These are phyloP conservation scores for Rhodotorula sp. DNA, from an alignment of 1,284 basidiomycete species.

Conservation along the genomic window DNA sequence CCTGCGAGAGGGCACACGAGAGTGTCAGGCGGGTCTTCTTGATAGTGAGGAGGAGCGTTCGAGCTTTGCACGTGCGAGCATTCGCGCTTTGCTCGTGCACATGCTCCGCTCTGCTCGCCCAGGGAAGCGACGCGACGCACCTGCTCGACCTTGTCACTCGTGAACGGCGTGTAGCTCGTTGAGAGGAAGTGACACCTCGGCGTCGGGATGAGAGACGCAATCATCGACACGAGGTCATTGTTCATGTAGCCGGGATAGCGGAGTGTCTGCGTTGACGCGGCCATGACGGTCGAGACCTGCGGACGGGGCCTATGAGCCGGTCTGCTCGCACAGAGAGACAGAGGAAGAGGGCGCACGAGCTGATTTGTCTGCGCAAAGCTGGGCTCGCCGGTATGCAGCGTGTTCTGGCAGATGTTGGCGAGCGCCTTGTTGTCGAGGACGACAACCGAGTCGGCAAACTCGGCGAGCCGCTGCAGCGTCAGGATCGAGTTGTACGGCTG, in stretches of 20 bases:
- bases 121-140: constrained; percentile 55
- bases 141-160: constrained; percentile 92
- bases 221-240: constrained; percentile 96
- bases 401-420: constrained; percentile 70
- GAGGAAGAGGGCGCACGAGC: constrained; percentile 61
- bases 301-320: neutral
- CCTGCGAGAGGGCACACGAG: constrained; percentile 55
- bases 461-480: constrained; percentile 90
- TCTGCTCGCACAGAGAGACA: neutral
- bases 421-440: constrained; percentile 97
- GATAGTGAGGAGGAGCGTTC: no score
- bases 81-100: no score
- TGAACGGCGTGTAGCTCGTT: constrained; percentile 99
- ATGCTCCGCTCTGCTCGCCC: no score
- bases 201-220: constrained; percentile 95
- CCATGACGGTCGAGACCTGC: constrained; percentile 91
- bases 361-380: constrained; percentile 95
- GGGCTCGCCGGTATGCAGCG: constrained; percentile 81
- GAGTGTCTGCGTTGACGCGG: constrained; percentile 94
- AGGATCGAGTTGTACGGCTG: constrained; percentile 96
- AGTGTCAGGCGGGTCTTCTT: no score
- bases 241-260: constrained; percentile 99
- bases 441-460: constrained; percentile 96
- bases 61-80: no score
- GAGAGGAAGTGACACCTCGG: constrained; percentile 99